Base-by-base conservation (phyloP, 805 yeast genomes). In the Lipomyces spencermartinsiae region DNA sequence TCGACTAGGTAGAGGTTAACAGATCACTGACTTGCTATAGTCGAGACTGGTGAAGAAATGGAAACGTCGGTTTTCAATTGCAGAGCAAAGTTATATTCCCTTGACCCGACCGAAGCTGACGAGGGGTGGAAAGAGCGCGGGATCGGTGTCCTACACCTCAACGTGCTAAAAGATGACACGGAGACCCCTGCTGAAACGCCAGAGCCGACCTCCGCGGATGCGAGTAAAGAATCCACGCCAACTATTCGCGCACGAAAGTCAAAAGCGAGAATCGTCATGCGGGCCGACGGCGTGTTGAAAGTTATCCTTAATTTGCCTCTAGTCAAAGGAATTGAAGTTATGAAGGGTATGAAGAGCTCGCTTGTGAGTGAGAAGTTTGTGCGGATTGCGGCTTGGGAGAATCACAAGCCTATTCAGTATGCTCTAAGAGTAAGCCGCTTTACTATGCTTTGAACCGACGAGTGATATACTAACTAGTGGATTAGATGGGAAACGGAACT, bases 121-220 rank as follows among this genome's bases (percentile, higher is more conserved):
- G 59, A 61, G 31, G 97, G 97, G 1, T 95, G 99, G 99, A 95
- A 92, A 77, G 99, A 95, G 79, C 86, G 95, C 75, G 99, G 99
- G 31, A 83, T 90, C 55, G 99, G 99, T 1, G 84, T 86, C 4
- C 80, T 95, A n/a, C 97, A 92, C 76, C 84, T 95, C 33, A 94
- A 95, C 78, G 78, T 79, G 58, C 75, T 77, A 61, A 69, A 69
- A 5, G 16, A 58, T 1, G 66, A 59, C 1, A 72, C 46, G 10
- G 66, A 53, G 35, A 33, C 57, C 2, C 56, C 25, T 10, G 37
- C 56, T 10, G 66, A 58, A 9, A 31, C 64, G n/a, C 31, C 64
- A 31, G 14, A 62, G 1, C 49, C 58, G 25, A 19, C 56, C 25
- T 54, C 62, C 37, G 43, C 37, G 59, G 67, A 62, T n/a, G 64